phyloP scores from a whole-genome alignment of 805 yeast species.

The Komagataella kurtzmanii region DNA sequence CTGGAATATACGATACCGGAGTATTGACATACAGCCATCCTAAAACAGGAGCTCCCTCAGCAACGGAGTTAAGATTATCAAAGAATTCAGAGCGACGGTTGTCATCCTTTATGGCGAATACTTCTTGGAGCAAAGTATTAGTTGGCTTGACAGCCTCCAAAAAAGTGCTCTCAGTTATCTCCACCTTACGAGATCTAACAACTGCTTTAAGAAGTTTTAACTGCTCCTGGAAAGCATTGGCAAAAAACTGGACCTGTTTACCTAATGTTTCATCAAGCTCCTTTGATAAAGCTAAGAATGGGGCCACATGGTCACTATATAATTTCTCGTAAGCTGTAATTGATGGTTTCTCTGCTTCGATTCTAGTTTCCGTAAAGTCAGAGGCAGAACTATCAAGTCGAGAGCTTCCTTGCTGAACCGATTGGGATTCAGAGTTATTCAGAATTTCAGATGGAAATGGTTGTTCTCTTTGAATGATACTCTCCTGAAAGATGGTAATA shows the following conservation, averaged over 20 bases:
- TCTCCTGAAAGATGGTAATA: slow-evolving; percentile 67
- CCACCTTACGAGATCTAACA: slow-evolving; percentile 52
- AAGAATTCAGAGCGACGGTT: slow-evolving; percentile 54
- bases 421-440: slow-evolving; percentile 7
- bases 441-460: slow-evolving; percentile 1
- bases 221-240: slow-evolving; percentile 46
- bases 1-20: slow-evolving; percentile 66
- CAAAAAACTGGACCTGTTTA: slow-evolving; percentile 35
- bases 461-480: slow-evolving; percentile 19
- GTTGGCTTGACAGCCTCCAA: slow-evolving; percentile 54
- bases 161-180: slow-evolving; percentile 36
- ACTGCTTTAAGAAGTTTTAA: slow-evolving; percentile 47
- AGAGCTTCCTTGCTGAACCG: slow-evolving; percentile 7
- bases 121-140: slow-evolving; percentile 41
- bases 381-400: slow-evolving; percentile 9
- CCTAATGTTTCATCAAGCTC: slow-evolving; percentile 44
- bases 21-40: slow-evolving; percentile 81
- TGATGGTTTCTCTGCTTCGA: slow-evolving; percentile 23
- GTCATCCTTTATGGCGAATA: slow-evolving; percentile 56
- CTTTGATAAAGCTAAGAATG: slow-evolving; percentile 41
- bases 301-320: slow-evolving; percentile 36
- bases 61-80: slow-evolving; percentile 68
- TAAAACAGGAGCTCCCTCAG: slow-evolving; percentile 81
- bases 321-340: slow-evolving; percentile 42
- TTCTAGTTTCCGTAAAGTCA: slow-evolving; percentile 7